A percentile compares a stretch with the other conserved stretches of the same genome.
These are phyloP conservation scores for Bathelium albidoporum DNA, from an alignment of 495 filamentous ascomycete species.

Conservation along the genomic window DNA sequence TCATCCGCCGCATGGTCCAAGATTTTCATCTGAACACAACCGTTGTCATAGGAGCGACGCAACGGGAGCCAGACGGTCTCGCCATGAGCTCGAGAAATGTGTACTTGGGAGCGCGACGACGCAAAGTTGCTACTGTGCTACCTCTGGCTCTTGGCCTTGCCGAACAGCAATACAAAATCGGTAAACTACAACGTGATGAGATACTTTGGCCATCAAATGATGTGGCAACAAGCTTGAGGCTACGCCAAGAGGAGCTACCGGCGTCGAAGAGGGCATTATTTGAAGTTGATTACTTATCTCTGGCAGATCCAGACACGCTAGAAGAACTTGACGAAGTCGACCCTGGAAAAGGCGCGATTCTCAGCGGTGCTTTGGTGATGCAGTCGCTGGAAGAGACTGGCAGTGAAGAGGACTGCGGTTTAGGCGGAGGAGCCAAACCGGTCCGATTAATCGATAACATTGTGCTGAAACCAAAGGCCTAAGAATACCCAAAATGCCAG, in stretches of 20 bases:
- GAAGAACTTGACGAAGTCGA: slow-evolving; percentile 60
- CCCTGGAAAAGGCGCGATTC: slow-evolving; percentile 57
- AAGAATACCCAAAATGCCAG: not conserved
- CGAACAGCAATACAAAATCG: slow-evolving; percentile 53
- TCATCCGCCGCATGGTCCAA: slow-evolving; percentile 74
- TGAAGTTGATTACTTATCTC: slow-evolving; percentile 81
- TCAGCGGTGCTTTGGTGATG: slow-evolving; percentile 89
- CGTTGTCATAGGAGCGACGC: slow-evolving; percentile 61
- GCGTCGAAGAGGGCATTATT: slow-evolving; percentile 55
- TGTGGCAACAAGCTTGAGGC: slow-evolving; percentile 39
- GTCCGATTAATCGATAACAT: slow-evolving; percentile 95
- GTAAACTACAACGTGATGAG: slow-evolving; percentile 46
- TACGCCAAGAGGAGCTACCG: slow-evolving; percentile 52
- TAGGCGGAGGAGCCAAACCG: slow-evolving; percentile 58
- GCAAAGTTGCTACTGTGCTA: slow-evolving; percentile 61
- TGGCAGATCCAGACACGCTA: slow-evolving; percentile 72
- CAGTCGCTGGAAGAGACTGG: slow-evolving; percentile 59
- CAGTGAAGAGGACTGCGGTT: slow-evolving; percentile 55
- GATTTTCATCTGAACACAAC: slow-evolving; percentile 79
- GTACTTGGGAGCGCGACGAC: slow-evolving; percentile 69
- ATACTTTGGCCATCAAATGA: slow-evolving; percentile 57
- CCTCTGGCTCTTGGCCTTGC: slow-evolving; percentile 56
- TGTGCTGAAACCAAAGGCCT: slow-evolving; percentile 35
- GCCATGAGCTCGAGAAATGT: slow-evolving; percentile 94
- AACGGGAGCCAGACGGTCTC: slow-evolving; percentile 71